Evolutionary conservation across 2,329 filamentous ascomycete species (phyloP).

Genomic region (Trichoderma arundinaceum): DNA sequence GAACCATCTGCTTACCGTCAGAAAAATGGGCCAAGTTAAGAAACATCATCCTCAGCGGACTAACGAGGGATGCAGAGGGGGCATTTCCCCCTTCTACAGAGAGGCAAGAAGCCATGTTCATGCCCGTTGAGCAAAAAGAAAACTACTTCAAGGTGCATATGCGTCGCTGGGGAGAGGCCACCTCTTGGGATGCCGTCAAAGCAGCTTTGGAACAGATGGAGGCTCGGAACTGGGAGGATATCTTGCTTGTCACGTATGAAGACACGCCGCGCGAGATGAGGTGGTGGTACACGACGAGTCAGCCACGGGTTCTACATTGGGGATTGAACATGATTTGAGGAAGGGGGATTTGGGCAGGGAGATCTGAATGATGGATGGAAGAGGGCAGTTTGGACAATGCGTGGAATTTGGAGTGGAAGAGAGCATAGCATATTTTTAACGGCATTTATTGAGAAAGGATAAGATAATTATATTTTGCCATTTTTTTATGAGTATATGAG

Average conservation of each 20-base stretch:
- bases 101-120: neutral
- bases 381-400: too few species aligned
- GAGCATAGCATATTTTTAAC: neutral
- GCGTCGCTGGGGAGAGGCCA: constrained; percentile 29
- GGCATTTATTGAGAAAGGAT: too few species aligned
- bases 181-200: constrained; percentile 31
- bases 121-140: constrained; percentile 1
- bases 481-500: too few species aligned
- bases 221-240: constrained; percentile 36
- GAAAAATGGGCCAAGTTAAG: constrained; percentile 11
- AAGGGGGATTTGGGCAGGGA: neutral
- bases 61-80: neutral
- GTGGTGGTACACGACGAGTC: constrained; percentile 2
- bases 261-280: neutral
- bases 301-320: constrained; percentile 28
- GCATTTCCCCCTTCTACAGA: neutral
- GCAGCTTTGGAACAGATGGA: constrained; percentile 34
- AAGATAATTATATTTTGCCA: neutral
- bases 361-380: neutral
- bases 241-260: constrained; percentile 37
- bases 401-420: neutral
- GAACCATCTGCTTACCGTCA: neutral
- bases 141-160: neutral
- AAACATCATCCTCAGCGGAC: neutral
- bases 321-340: constrained; percentile 19